Conservation (phyloP, 805 yeast genomes). For the Candida michaelii region DNA sequence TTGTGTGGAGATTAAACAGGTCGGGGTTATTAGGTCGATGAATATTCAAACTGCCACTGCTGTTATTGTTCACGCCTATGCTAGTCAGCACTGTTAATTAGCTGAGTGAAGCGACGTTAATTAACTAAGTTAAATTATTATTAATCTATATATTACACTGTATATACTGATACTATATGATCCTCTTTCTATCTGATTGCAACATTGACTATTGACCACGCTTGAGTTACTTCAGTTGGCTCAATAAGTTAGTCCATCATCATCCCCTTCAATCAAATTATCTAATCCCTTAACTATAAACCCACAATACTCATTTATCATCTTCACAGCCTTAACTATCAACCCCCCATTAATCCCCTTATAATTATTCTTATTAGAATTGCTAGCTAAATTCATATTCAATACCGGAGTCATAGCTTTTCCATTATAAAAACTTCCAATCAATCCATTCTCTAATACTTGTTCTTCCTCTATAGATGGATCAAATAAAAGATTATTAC, state of each 20-base stretch:
- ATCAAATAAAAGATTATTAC: conserved; percentile 67
- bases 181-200: background rate
- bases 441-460: conserved; percentile 80
- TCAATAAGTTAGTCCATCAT: conserved; percentile 27
- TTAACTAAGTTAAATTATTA: no score
- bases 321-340: conserved; percentile 52
- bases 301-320: conserved; percentile 62
- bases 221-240: background rate
- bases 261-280: conserved; percentile 41
- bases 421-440: conserved; percentile 71
- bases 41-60: conserved; percentile 97
- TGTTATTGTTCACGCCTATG: conserved; percentile 87
- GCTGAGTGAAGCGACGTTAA: no score
- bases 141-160: background rate
- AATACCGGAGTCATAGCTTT: conserved; percentile 70
- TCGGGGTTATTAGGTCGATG: conserved; percentile 92
- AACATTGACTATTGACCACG: no score
- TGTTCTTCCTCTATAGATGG: conserved; percentile 89
- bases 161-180: background rate
- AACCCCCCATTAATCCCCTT: conserved; percentile 54
- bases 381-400: conserved; percentile 60
- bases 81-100: conserved; percentile 59
- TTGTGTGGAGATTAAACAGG: conserved; percentile 89
- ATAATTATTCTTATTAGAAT: conserved; percentile 43
- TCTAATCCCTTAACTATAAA: conserved; percentile 62